Base-by-base conservation (phyloP, 1,284 basidiomycete genomes). In the Ustilago crameri region DNA sequence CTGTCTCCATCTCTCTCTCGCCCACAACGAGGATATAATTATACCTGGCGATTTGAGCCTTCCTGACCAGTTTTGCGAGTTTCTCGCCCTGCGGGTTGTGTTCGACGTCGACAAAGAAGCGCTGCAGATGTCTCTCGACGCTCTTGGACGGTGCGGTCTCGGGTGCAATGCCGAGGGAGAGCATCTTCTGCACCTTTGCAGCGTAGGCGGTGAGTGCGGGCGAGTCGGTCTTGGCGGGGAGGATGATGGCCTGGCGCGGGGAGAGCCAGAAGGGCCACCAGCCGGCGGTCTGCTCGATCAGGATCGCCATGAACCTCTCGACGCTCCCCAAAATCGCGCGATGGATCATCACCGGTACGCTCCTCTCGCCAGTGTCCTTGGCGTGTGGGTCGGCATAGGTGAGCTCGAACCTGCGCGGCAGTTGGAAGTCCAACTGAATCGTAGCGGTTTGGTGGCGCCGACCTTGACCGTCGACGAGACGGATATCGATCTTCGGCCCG, bases 391-490 rank as follows among this genome's bases (percentile, higher is more conserved):
- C 69, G 10, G 69, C 62, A 48, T 81, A 83, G 9, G 59, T 49
- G 7, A 83, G 61, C 23, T 75, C 62, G 48, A 83, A 83, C 2
- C 81, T 65, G 38, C 69, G 62, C 0, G 81, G 81, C 12, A 83
- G 66, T 62, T 83, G 81, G 45, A 83, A 83, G 47, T 83, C 81
- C 10, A 83, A 67, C 52, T 83, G 81, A 40, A 83, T 83, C 18
- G 81, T 83, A 1, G 81, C 81, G 0, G 81, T 82, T 50, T 83
- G 81, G 44, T 81, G 79, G 17, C 75, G 50, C 14, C 79, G 50
- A 5, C 79, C 79, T 46, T 72, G 64, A 0, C 75, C 74, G 37
- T 83, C 81, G 3, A 82, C 72, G 3, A 83, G 69, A 7, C 79
- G 74, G 48, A 82, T 78, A 42, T 83, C 81, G 38, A 83, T 83